Percentiles rank a stretch among this genome's conserved stretches.
Evolutionary conservation across 441 rosid genomes (phyloP).

Genomic region (Cnidoscolus chayamansa): DNA sequence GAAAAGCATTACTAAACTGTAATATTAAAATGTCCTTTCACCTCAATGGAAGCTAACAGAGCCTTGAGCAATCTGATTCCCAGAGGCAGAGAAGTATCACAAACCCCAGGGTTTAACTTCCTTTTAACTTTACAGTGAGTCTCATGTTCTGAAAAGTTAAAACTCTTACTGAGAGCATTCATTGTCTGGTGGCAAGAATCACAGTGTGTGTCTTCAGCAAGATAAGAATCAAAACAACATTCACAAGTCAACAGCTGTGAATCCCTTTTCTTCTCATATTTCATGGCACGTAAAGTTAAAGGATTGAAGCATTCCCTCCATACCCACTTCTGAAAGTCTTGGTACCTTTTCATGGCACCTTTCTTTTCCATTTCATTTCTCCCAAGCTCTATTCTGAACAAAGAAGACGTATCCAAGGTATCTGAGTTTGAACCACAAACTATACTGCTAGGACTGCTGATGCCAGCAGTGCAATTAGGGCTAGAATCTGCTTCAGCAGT

Average conservation of each 20-base stretch:
- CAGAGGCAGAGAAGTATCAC: conserved; percentile 56
- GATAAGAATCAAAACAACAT: conserved; percentile 51
- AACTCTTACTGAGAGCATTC: conserved; percentile 27
- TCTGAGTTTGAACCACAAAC: conserved; percentile 53
- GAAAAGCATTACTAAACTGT: conserved; percentile 7
- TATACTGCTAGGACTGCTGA: conserved; percentile 61
- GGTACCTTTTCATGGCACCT: conserved; percentile 64
- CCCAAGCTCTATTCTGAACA: conserved; percentile 76
- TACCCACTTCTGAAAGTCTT: conserved; percentile 80
- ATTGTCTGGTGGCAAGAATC: conserved; percentile 60
- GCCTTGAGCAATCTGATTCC: conserved; percentile 73
- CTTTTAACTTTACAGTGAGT: conserved; percentile 39
- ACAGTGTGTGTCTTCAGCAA: conserved; percentile 54
- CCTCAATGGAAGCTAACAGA: conserved; percentile 63
- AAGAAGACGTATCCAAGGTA: conserved; percentile 45
- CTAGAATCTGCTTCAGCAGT: conserved; percentile 38
- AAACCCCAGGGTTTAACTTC: conserved; percentile 28
- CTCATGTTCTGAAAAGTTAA: conserved; percentile 37
- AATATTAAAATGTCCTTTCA: conserved; percentile 22
- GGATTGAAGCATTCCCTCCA: conserved; percentile 68
- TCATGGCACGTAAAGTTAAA: conserved; percentile 50
- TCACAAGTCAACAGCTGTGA: conserved; percentile 63
- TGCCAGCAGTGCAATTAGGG: conserved; percentile 34
- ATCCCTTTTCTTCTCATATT: conserved; percentile 62
- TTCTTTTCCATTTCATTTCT: conserved; percentile 60